phyloP scores from a whole-genome alignment of 1,284 basidiomycete genomes.

The Tylopilus sp. region DNA sequence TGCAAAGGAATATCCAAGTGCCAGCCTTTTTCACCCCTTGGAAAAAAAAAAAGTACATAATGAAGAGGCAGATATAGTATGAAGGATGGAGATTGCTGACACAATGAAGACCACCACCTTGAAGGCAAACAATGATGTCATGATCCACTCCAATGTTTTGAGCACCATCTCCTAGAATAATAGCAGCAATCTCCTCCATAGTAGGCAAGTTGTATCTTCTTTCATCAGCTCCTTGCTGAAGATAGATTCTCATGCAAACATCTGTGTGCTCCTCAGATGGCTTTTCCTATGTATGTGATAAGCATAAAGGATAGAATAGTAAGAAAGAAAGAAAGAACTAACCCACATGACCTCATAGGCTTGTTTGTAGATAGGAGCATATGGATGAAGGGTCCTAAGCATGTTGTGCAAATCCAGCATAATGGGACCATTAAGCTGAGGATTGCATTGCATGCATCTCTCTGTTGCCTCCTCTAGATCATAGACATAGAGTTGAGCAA shows the following conservation, averaged over 20 bases:
- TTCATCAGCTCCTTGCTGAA: conserved; percentile 21
- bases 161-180: conserved; percentile 37
- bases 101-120: conserved; percentile 34
- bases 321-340: not conserved
- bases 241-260: conserved; percentile 14
- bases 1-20: conserved; percentile 42
- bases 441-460: conserved; percentile 33
- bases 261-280: conserved; percentile 20
- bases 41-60: conserved; percentile 54
- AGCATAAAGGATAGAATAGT: too few relatives aligned
- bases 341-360: conserved; percentile 41
- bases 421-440: conserved; percentile 26
- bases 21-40: conserved; percentile 51
- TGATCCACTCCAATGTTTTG: not conserved
- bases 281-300: conserved; percentile 3
- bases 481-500: conserved; percentile 40
- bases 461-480: conserved; percentile 44
- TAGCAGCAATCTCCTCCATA: conserved; percentile 37
- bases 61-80: conserved; percentile 48
- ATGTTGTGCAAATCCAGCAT: conserved; percentile 41
- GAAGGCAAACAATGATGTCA: conserved; percentile 24
- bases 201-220: conserved; percentile 41
- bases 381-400: conserved; percentile 39
- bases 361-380: conserved; percentile 39
- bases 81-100: conserved; percentile 48